These are phyloP conservation scores for Chaetomium globosum DNA, from an alignment of 2,329 filamentous ascomycete species.

Conservation along the genomic window DNA sequence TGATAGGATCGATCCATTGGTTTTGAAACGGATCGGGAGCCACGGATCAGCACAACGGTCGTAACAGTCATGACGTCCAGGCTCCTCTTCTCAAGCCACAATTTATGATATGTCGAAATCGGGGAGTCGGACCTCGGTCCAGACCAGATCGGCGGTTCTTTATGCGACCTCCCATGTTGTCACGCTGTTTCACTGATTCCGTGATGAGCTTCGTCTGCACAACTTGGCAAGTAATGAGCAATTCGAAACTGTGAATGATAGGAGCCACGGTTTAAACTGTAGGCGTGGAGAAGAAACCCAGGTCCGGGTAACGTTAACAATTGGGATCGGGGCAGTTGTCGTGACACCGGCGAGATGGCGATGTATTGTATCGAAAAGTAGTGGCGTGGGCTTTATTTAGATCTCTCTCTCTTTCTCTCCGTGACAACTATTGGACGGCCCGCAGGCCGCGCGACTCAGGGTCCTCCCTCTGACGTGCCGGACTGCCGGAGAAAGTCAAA, in stretches of 20 bases:
- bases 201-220: background rate
- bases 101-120: background rate
- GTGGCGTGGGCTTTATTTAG: constrained; percentile 2
- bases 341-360: background rate
- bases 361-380: background rate
- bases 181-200: constrained; percentile 1
- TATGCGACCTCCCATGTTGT: background rate
- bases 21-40: background rate
- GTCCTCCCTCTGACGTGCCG: constrained; percentile 3
- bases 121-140: constrained; percentile 15
- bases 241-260: background rate
- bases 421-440: background rate
- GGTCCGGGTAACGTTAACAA: background rate
- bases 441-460: constrained; percentile 2
- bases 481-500: background rate
- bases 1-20: background rate
- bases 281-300: background rate
- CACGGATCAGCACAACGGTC: background rate
- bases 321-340: background rate
- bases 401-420: background rate
- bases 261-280: background rate
- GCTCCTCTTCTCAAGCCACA: background rate
- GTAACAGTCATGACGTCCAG: background rate
- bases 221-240: background rate
- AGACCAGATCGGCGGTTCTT: constrained; percentile 4